Conservation (phyloP, 805 yeast genomes). For the Starmerella bombi region DNA sequence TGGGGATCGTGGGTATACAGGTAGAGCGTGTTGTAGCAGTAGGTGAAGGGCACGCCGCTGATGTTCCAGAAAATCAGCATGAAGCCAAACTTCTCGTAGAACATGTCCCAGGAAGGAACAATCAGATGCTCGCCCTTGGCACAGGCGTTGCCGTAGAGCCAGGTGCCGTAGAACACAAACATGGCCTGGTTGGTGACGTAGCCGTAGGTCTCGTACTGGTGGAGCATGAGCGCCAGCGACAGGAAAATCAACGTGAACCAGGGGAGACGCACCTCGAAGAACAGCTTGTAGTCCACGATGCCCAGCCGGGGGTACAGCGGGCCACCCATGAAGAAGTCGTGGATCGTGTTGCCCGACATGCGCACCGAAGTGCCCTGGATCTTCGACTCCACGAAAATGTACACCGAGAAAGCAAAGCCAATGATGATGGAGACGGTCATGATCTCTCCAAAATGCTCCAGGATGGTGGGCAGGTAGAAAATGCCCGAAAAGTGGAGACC, state of each 20-base stretch:
- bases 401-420: constrained; percentile 59
- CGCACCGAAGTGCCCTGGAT: constrained; percentile 65
- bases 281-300: constrained; percentile 85
- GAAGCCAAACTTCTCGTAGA: constrained; percentile 97
- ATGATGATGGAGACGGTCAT: constrained; percentile 81
- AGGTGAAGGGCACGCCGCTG: constrained; percentile 97
- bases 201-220: constrained; percentile 75
- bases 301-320: constrained; percentile 94
- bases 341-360: constrained; percentile 81
- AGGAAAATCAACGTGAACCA: constrained; percentile 85
- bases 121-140: constrained; percentile 95
- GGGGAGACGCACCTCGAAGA: constrained; percentile 92
- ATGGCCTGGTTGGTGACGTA: constrained; percentile 61
- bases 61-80: constrained; percentile 98
- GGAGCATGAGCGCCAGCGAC: constrained; percentile 57
- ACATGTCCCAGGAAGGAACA: constrained; percentile 99
- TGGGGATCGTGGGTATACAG: constrained; percentile 70
- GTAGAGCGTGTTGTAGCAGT: constrained; percentile 84
- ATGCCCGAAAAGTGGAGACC: constrained; percentile 59
- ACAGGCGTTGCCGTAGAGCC: constrained; percentile 93
- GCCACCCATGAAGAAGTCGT: constrained; percentile 94
- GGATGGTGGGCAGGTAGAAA: constrained; percentile 57
- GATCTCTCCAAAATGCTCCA: constrained; percentile 78
- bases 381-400: constrained; percentile 56
- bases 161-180: constrained; percentile 68